phyloP scores from a whole-genome alignment of 2,329 filamentous ascomycete genomes.

The Hypomyces rosellus region DNA sequence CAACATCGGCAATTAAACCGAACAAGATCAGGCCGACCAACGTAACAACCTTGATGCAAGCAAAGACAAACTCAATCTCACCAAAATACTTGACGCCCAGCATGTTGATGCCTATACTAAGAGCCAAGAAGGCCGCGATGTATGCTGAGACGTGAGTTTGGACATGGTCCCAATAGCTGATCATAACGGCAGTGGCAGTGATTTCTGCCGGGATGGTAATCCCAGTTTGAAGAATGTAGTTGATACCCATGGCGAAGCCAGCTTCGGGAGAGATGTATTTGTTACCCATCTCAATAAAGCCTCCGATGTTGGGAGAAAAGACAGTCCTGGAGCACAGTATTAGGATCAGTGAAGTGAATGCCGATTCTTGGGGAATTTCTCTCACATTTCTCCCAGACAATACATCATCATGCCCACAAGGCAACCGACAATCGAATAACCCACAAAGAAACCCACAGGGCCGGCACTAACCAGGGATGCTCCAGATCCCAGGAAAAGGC shows the following conservation, averaged over 20 bases:
- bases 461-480: constrained; percentile 12
- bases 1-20: constrained; percentile 32
- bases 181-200: constrained; percentile 16
- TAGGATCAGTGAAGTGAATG: background rate
- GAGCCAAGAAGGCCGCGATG: constrained; percentile 15
- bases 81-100: constrained; percentile 33
- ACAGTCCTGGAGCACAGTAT: constrained; percentile 13
- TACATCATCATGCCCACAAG: constrained; percentile 16
- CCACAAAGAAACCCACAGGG: constrained; percentile 13
- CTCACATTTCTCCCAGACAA: constrained; percentile 15
- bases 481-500: constrained; percentile 19
- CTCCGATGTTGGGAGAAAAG: constrained; percentile 18
- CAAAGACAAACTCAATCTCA: constrained; percentile 44
- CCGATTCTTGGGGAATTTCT: background rate
- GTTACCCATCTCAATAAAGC: constrained; percentile 20
- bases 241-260: constrained; percentile 18
- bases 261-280: constrained; percentile 18
- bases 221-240: constrained; percentile 17
- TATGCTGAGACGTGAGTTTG: constrained; percentile 8
- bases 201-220: constrained; percentile 18
- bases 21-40: constrained; percentile 33
- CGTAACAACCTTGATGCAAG: constrained; percentile 36
- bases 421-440: constrained; percentile 12
- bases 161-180: constrained; percentile 17
- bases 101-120: constrained; percentile 16